Conservation (phyloP, 2,329 filamentous ascomycete genomes). For the Ampelomyces quisqualis region DNA sequence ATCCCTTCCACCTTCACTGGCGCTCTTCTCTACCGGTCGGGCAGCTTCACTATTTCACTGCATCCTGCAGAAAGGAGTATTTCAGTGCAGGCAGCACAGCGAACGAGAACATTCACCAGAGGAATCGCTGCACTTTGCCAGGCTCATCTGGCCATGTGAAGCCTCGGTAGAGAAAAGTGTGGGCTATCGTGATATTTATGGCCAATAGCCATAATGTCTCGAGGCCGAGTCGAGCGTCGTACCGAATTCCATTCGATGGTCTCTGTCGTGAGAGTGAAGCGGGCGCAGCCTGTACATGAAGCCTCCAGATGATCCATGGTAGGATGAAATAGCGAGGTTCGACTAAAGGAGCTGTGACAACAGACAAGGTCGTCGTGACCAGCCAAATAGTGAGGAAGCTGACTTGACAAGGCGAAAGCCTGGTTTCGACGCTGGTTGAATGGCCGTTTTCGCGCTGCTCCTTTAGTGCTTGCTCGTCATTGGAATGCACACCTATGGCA, state of each 20-base stretch:
- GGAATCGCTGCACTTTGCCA: slow-evolving; percentile 69
- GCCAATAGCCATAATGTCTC: slow-evolving; percentile 70
- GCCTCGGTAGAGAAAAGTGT: slow-evolving; percentile 67
- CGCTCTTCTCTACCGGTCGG: no score
- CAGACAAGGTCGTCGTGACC: slow-evolving; percentile 70
- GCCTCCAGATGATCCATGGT: slow-evolving; percentile 89
- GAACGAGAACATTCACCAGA: slow-evolving; percentile 53
- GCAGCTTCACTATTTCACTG: no score
- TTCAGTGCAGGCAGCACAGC: not conserved
- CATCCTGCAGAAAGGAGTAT: no score
- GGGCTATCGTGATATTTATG: slow-evolving; percentile 67
- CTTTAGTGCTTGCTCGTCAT: slow-evolving; percentile 1
- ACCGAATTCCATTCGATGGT: slow-evolving; percentile 11
- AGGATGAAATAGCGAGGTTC: slow-evolving; percentile 96
- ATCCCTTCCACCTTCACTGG: no score
- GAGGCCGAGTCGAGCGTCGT: slow-evolving; percentile 51
- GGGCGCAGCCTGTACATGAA: slow-evolving; percentile 64
- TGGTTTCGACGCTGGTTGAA: slow-evolving; percentile 6
- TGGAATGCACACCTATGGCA: slow-evolving; percentile 51
- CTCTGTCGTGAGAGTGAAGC: slow-evolving; percentile 10
- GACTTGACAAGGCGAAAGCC: slow-evolving; percentile 20
- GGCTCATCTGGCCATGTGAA: slow-evolving; percentile 68
- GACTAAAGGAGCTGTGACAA: slow-evolving; percentile 86
- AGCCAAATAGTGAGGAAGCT: slow-evolving; percentile 63
- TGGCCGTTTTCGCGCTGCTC: slow-evolving; percentile 1